A percentile compares a stretch with the other conserved stretches of the same genome.
Conservation (phyloP, 23 red algal species). For the Gracilaria gracilis region DNA sequence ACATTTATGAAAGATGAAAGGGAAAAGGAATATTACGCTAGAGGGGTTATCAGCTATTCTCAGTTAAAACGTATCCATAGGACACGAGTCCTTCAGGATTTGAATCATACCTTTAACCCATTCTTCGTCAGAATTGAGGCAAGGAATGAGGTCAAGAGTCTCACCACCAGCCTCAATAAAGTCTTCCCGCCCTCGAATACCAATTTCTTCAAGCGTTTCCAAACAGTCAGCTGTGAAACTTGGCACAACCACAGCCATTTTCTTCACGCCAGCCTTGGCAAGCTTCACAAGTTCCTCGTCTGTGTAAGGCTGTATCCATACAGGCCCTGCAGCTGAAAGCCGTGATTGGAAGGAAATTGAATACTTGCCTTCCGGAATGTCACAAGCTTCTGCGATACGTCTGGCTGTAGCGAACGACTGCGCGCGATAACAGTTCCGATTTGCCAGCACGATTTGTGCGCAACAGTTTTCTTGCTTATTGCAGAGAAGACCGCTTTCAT, state of each 20-base stretch:
- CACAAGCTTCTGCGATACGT: constrained; percentile 72
- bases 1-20: not conserved
- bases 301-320: constrained; percentile 99
- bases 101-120: constrained; percentile 86
- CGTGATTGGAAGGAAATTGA: constrained; percentile 96
- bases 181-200: constrained; percentile 87
- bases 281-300: constrained; percentile 81
- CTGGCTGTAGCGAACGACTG: constrained; percentile 92
- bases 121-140: constrained; percentile 84
- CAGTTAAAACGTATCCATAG: constrained; percentile 80
- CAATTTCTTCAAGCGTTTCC: constrained; percentile 99
- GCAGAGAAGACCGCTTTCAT: constrained; percentile 92
- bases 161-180: constrained; percentile 96
- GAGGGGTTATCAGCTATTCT: not conserved
- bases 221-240: constrained; percentile 97
- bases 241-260: constrained; percentile 90
- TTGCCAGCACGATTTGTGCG: constrained; percentile 82
- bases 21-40: not conserved
- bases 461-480: constrained; percentile 85
- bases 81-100: constrained; percentile 95
- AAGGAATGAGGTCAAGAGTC: constrained; percentile 88
- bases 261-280: constrained; percentile 85
- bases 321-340: constrained; percentile 89
- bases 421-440: constrained; percentile 99
- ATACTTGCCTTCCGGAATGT: constrained; percentile 85